Conservation (phyloP, 768 basidiomycete species). For the Russula earlei region DNA sequence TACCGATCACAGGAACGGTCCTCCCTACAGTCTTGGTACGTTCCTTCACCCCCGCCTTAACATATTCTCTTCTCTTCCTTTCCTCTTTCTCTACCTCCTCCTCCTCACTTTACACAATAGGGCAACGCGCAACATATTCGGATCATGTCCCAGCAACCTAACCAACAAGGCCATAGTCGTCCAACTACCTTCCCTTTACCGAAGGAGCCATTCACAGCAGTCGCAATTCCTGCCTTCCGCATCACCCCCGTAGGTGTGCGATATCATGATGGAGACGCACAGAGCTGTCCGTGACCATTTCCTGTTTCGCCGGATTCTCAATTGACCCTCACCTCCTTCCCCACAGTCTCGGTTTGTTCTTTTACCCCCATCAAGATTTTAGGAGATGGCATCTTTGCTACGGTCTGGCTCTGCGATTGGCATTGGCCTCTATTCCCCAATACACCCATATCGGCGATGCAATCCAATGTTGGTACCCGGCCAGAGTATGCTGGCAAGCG, state of each 20-base stretch:
- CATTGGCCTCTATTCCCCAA: constrained; percentile 88
- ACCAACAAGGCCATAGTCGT: constrained; percentile 20
- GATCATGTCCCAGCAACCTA: constrained; percentile 39
- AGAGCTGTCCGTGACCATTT: constrained; percentile 10
- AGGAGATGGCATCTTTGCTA: constrained; percentile 97
- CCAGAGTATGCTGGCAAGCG: constrained; percentile 93
- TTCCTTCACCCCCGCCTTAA: constrained; percentile 18
- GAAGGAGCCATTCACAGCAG: constrained; percentile 57
- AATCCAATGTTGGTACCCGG: constrained; percentile 83
- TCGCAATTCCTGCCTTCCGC: constrained; percentile 69
- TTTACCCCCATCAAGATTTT: constrained; percentile 95
- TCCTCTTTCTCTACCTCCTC: constrained; percentile 42
- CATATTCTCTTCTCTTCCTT: constrained; percentile 22
- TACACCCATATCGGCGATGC: constrained; percentile 89
- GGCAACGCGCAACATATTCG: constrained; percentile 40
- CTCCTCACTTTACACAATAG: constrained; percentile 14
- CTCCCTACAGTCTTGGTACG: constrained; percentile 38
- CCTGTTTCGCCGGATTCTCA: no score
- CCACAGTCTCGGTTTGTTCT: constrained; percentile 70
- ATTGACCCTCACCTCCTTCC: neutral
- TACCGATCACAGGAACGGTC: neutral
- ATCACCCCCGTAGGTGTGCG: constrained; percentile 59
- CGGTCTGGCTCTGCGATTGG: constrained; percentile 99
- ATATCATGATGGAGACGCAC: constrained; percentile 53
- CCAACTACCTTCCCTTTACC: constrained; percentile 16